Evolutionary conservation across 176 grass and related monocot species (phyloP), one percentile per base, ranked within the genome.

Genomic region (Eleusine indica): DNA sequence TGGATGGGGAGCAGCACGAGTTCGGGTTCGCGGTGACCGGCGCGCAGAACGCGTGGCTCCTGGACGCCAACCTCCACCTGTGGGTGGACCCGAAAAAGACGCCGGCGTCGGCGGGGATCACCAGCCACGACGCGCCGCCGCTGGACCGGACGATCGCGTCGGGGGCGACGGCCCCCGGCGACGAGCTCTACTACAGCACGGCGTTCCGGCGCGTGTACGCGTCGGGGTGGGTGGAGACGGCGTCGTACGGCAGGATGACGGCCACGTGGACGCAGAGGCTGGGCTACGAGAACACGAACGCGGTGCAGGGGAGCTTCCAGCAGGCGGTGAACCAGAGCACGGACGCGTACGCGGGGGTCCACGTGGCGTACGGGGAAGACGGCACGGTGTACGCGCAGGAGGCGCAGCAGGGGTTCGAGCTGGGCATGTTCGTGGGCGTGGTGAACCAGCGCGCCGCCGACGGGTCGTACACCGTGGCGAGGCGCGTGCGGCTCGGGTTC

Each of bases 41-140:
- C 30, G 86, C 86, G 72, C 76, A 82, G 58, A 29, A 88, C 42
- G 79, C 46, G 80, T 97, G 95, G 95, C 86, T 44, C 78, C 51
- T 97, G 6, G 88, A 97, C 82, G 95, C 86, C 56, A 97, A 97
- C 86, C 82, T 97, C 61, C 95, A 94, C 84, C 90, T 97, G 60
- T 97, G 95, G 95, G 71, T 94, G 25, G 95, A 97, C 73, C 82
- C 72, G 0, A 84, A 79, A 62, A 75, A 86, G 8, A 35, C 21
- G 21, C 0, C 52, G 52, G 52, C 92, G 46, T 30, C 70, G 2
- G 95, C 90, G 51, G 13, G 70, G 21, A 17, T 90, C 51, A 54
- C 77, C 47, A 89, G 82, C 73, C 90, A 93, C 78, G 79, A 91
- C 72, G 87, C 91, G 57, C 88, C 91, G 7, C 79, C 85, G 7